These are phyloP conservation scores for Sporothrix phasma DNA, from an alignment of 2,329 filamentous ascomycete species.

Conservation along the genomic window DNA sequence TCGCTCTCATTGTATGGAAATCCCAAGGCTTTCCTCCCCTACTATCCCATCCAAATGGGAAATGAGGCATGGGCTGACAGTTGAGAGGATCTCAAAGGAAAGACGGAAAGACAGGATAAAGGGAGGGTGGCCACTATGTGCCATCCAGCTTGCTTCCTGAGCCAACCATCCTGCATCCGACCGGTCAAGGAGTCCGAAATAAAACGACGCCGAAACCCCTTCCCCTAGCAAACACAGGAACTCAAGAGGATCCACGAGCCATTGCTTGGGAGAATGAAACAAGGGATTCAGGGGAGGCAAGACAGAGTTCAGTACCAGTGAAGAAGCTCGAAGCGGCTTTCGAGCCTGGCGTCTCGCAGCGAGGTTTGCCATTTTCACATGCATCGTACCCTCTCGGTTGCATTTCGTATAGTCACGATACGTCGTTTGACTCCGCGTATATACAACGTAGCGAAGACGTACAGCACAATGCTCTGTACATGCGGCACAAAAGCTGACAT, in stretches of 20 bases:
- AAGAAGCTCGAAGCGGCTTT: not conserved
- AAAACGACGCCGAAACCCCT: not conserved
- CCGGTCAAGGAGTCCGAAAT: not conserved
- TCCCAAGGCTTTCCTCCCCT: not conserved
- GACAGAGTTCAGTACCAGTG: not conserved
- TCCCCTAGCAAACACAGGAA: too few species aligned
- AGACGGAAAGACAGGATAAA: not conserved
- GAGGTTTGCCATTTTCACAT: not conserved
- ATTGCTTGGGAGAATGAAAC: too few species aligned
- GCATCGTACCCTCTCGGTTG: not conserved
- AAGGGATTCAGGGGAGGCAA: not conserved
- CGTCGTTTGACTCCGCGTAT: not conserved
- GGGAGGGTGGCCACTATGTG: not conserved
- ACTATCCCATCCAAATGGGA: not conserved
- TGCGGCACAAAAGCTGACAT: not conserved
- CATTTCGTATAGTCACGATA: not conserved
- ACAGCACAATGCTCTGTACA: not conserved
- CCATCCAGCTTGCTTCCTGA: not conserved
- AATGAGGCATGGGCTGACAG: too few species aligned
- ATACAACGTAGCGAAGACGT: not conserved
- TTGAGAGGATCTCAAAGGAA: not conserved
- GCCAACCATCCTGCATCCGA: slow-evolving; percentile 1
- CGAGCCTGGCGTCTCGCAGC: not conserved
- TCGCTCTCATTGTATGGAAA: too few species aligned
- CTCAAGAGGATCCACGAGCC: not conserved